Evolutionary conservation across 164 flowering plant species (phyloP), one percentile per base, ranked within the genome.

Genomic region (Houttuynia cordata): DNA sequence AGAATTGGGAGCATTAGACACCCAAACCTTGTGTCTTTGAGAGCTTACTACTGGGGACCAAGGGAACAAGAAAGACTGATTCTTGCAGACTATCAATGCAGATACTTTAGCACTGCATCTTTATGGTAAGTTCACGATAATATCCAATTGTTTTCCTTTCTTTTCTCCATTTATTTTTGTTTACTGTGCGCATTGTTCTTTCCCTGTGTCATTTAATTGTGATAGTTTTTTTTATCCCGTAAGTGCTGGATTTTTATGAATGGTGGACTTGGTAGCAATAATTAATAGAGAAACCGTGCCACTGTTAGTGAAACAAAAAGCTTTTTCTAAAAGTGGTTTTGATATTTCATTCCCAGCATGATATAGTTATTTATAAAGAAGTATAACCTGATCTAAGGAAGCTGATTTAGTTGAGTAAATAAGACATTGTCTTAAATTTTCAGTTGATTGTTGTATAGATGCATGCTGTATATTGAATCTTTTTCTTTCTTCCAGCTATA

Each of bases 31-130:
- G 91, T 83, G 66, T 70, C 96, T 10, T 49, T 87, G 42, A 87
- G 87, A 63, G 97, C 92, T 22, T 94, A 88, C 67, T 94, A 91
- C 61, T 94, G 97, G 99, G 99, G 99, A 0, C 96, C 96, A 49
- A 74, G 83, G 70, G 97, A 94, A 70, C 97, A 94, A 52, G 99
- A 94, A 73, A 76, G 93, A 70, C 85, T 94, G 76, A 73, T 91
- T 69, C 68, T 94, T 55, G 81, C 96, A 37, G 96, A 91, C 67
- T 94, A 57, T 88, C 23, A 65, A 67, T 52, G 96, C 88, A 47
- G 96, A 86, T 70, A 84, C 93, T 79, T 71, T 94, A 80, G 85
- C 93, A 34, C 67, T 90, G n/a, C 94, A 93, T 78, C 91, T 93
- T 19, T 81, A 90, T 71, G 99, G 97, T 93, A 80, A 78, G 84